Evolutionary conservation across 202 grass and related monocot genomes (phyloP).

Genomic region (Carex arenaria): DNA sequence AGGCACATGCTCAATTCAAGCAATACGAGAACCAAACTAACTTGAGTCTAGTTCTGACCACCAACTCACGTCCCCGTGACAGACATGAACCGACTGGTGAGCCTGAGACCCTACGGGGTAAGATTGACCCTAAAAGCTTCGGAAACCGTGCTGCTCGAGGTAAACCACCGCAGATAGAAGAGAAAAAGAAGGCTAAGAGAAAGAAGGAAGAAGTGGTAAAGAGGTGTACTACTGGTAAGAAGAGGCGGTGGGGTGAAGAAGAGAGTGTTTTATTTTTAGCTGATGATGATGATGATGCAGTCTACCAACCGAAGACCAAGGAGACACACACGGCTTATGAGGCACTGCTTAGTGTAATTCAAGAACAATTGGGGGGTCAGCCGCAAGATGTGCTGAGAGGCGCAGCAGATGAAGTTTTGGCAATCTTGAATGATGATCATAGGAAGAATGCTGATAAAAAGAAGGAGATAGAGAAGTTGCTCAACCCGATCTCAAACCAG

Average conservation of each 20-base stretch:
- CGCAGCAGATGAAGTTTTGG: slow-evolving; percentile 59
- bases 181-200: too few species aligned
- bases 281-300: too few species aligned
- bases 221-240: too few species aligned
- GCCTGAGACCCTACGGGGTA: too few species aligned
- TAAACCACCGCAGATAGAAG: too few species aligned
- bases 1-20: slow-evolving; percentile 89
- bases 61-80: slow-evolving; percentile 74
- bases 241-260: too few species aligned
- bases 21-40: slow-evolving; percentile 94
- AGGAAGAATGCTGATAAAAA: slow-evolving; percentile 59
- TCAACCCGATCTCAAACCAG: slow-evolving; percentile 62
- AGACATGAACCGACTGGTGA: slow-evolving; percentile 79
- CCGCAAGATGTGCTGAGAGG: slow-evolving; percentile 66
- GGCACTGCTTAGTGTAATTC: slow-evolving; percentile 71
- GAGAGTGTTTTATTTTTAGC: too few species aligned
- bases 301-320: too few species aligned
- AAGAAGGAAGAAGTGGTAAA: too few species aligned
- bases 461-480: slow-evolving; percentile 75
- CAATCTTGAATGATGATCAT: slow-evolving; percentile 60
- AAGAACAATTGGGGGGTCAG: slow-evolving; percentile 73
- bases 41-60: slow-evolving; percentile 87
- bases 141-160: too few species aligned
- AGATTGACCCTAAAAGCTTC: too few species aligned
- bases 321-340: slow-evolving; percentile 92